Percentiles rank a stretch among this genome's conserved stretches.
phyloP scores from a whole-genome alignment of 345 rosid species.

The Geranium brycei region DNA sequence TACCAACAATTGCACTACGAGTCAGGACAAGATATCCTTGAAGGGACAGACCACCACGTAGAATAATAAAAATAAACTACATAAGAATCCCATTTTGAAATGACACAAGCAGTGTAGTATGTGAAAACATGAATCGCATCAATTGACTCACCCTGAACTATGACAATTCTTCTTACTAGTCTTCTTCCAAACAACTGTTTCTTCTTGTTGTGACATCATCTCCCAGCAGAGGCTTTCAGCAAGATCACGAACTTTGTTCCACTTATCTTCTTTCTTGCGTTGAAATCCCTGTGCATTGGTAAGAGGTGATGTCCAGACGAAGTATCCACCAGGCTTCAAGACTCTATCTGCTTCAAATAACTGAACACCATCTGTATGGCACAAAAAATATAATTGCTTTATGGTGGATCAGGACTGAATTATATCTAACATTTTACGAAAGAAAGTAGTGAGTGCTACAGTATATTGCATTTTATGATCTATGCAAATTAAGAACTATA shows the following conservation, averaged over 20 bases:
- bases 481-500: background rate
- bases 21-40: conserved; percentile 15
- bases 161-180: conserved; percentile 62
- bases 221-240: conserved; percentile 85
- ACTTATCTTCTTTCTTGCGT: conserved; percentile 56
- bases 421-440: background rate
- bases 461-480: background rate
- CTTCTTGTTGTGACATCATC: conserved; percentile 76
- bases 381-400: conserved; percentile 4
- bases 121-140: background rate
- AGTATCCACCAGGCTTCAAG: conserved; percentile 90
- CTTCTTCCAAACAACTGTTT: conserved; percentile 95
- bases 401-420: background rate
- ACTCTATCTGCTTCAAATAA: conserved; percentile 85
- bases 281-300: conserved; percentile 41
- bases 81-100: background rate
- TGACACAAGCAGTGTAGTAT: too few species aligned
- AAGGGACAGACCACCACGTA: conserved; percentile 4
- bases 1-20: conserved; percentile 7
- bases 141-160: conserved; percentile 47
- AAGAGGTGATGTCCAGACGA: conserved; percentile 96
- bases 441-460: background rate
- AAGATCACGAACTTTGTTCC: conserved; percentile 62
- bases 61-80: background rate
- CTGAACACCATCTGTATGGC: conserved; percentile 55